A percentile compares a stretch with the other conserved stretches of the same genome.
phyloP scores from a whole-genome alignment of 257 asterid species.

The Galeopsis tetrahit region DNA sequence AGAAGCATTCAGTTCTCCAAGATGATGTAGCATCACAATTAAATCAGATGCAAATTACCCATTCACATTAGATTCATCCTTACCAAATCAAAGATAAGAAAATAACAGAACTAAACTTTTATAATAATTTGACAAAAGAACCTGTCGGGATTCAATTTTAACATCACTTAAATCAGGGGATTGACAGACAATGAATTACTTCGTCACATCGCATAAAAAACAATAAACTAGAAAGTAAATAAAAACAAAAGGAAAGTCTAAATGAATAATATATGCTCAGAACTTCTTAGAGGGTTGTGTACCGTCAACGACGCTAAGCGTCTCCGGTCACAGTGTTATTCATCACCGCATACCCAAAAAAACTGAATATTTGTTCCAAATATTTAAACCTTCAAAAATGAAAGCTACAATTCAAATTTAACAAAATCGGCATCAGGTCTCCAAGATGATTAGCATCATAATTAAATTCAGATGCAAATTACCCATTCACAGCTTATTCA shows the following conservation, averaged over 20 bases:
- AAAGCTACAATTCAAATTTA: background rate
- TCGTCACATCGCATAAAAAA: constrained; percentile 27
- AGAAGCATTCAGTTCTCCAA: constrained; percentile 25
- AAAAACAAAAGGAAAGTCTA: too few species aligned
- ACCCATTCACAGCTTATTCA: constrained; percentile 17
- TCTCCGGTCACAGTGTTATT: too few species aligned
- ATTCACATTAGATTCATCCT: background rate
- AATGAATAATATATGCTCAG: too few species aligned
- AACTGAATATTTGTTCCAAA: too few species aligned
- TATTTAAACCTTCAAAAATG: background rate
- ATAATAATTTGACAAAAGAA: background rate
- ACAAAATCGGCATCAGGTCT: background rate
- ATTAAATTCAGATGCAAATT: constrained; percentile 20
- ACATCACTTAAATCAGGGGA: constrained; percentile 28
- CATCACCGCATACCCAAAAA: too few species aligned
- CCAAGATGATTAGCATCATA: constrained; percentile 19
- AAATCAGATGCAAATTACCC: constrained; percentile 25
- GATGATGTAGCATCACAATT: constrained; percentile 5
- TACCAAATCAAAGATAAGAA: background rate
- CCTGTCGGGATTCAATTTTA: constrained; percentile 33
- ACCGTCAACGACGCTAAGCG: too few species aligned
- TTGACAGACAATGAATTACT: constrained; percentile 33
- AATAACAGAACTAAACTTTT: background rate
- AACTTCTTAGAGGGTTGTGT: too few species aligned
- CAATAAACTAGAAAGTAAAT: too few species aligned